A percentile compares a stretch with the other conserved stretches of the same genome.
Evolutionary conservation across 2,329 filamentous ascomycete species (phyloP).

Genomic region (Paramyrothecium sp.): DNA sequence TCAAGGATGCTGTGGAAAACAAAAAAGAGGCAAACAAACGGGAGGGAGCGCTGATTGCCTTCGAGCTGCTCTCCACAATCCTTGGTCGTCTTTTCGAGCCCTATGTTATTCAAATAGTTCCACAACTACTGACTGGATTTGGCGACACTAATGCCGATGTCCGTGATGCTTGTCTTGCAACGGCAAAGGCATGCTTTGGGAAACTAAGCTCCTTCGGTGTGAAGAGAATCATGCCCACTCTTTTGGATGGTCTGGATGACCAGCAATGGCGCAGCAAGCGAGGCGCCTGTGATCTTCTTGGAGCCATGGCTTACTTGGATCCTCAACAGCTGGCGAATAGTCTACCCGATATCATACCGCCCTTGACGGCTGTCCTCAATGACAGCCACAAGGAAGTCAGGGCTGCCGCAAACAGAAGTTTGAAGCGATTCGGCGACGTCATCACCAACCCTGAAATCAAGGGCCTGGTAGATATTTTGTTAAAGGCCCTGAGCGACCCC

Average conservation of each 20-base stretch:
- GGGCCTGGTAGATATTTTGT: constrained; percentile 81
- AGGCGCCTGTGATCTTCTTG: constrained; percentile 92
- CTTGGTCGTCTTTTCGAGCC: constrained; percentile 91
- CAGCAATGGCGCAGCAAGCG: constrained; percentile 98
- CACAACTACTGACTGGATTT: constrained; percentile 84
- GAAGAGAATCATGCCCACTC: constrained; percentile 86
- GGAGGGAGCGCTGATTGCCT: constrained; percentile 85
- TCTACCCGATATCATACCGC: constrained; percentile 94
- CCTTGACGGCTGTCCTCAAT: constrained; percentile 88
- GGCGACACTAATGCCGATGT: constrained; percentile 87
- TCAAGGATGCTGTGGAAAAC: constrained; percentile 84
- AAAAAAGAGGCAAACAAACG: constrained; percentile 90
- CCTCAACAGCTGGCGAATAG: constrained; percentile 91
- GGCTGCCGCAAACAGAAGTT: constrained; percentile 84
- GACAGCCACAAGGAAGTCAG: constrained; percentile 98
- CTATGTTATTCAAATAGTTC: constrained; percentile 93
- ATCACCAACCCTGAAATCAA: constrained; percentile 98
- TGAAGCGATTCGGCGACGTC: constrained; percentile 97
- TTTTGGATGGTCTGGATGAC: constrained; percentile 90
- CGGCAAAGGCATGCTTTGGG: constrained; percentile 91
- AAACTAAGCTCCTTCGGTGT: constrained; percentile 94
- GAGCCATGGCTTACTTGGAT: constrained; percentile 98
- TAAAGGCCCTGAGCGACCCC: constrained; percentile 95
- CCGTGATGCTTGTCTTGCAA: constrained; percentile 86
- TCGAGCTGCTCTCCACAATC: constrained; percentile 84